A percentile compares a stretch with the other conserved stretches of the same genome.
These are phyloP conservation scores for Aurantiochytrium sp. DNA, from an alignment of 108 stramenopile species.

Conservation along the genomic window DNA sequence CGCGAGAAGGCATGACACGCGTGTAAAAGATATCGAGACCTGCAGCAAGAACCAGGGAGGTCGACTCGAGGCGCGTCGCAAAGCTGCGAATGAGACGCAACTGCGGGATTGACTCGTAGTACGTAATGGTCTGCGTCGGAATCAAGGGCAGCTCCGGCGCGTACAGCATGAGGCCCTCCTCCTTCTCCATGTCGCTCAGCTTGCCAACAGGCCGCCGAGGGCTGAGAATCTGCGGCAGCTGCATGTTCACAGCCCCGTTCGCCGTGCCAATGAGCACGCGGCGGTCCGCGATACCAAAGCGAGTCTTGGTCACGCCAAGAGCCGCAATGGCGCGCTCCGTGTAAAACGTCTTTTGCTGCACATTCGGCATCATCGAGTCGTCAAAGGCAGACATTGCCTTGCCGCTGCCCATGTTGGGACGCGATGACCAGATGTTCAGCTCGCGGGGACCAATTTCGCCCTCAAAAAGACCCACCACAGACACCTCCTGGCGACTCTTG, in stretches of 20 bases:
- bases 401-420: slow-evolving; percentile 71
- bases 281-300: slow-evolving; percentile 75
- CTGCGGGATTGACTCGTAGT: slow-evolving; percentile 19
- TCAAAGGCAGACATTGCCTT: slow-evolving; percentile 61
- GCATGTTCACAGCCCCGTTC: slow-evolving; percentile 55
- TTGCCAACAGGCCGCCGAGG: slow-evolving; percentile 75
- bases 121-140: slow-evolving; percentile 24
- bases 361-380: slow-evolving; percentile 66
- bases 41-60: slow-evolving; percentile 32
- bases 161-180: slow-evolving; percentile 46
- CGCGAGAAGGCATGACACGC: slow-evolving; percentile 35
- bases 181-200: slow-evolving; percentile 36
- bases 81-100: slow-evolving; percentile 19
- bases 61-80: slow-evolving; percentile 38
- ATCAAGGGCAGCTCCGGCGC: slow-evolving; percentile 31
- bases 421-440: slow-evolving; percentile 53
- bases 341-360: slow-evolving; percentile 71
- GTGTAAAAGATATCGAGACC: slow-evolving; percentile 37
- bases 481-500: slow-evolving; percentile 75
- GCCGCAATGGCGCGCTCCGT: slow-evolving; percentile 67
- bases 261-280: slow-evolving; percentile 67
- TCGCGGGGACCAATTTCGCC: slow-evolving; percentile 87
- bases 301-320: slow-evolving; percentile 74
- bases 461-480: slow-evolving; percentile 78
- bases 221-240: slow-evolving; percentile 68